Evolutionary conservation across 1,139 yeast species (phyloP).

Genomic region (Barnettozyma hawaiiensis): DNA sequence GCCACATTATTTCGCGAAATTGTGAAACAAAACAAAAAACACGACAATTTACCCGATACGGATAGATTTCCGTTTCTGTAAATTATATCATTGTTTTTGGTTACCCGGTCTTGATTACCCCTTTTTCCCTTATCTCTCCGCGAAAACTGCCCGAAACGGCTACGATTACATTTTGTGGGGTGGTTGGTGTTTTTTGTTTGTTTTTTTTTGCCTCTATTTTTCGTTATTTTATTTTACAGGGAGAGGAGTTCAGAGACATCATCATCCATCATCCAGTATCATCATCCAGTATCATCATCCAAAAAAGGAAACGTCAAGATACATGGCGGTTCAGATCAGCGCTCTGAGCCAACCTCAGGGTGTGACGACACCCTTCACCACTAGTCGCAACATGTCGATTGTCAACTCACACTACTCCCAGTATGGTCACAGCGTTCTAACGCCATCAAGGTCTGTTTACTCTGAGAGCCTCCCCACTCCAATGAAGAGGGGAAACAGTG

Average conservation of each 20-base stretch:
- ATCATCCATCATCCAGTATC: no score
- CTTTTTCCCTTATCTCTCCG: background rate
- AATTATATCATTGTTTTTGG: background rate
- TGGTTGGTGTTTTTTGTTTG: no score
- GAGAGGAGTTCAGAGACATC: background rate
- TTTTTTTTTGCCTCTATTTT: no score
- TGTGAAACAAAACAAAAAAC: background rate
- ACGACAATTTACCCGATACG: background rate
- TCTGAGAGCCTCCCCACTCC: background rate
- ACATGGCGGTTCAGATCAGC: constrained; percentile 1
- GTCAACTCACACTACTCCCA: constrained; percentile 24
- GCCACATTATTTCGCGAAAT: background rate
- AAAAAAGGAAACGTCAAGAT: background rate
- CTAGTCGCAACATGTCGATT: constrained; percentile 17
- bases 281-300: background rate
- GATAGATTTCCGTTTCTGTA: background rate
- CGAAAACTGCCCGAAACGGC: background rate
- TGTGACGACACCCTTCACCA: constrained; percentile 11
- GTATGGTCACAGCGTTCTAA: constrained; percentile 23
- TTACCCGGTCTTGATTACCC: background rate
- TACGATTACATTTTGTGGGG: background rate
- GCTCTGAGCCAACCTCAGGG: background rate
- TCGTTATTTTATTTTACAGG: no score
- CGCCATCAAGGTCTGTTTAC: background rate
- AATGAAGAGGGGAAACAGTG: constrained; percentile 3